Evolutionary conservation across 768 basidiomycete genomes (phyloP).

Genomic region (Auricularia auricula-judae): DNA sequence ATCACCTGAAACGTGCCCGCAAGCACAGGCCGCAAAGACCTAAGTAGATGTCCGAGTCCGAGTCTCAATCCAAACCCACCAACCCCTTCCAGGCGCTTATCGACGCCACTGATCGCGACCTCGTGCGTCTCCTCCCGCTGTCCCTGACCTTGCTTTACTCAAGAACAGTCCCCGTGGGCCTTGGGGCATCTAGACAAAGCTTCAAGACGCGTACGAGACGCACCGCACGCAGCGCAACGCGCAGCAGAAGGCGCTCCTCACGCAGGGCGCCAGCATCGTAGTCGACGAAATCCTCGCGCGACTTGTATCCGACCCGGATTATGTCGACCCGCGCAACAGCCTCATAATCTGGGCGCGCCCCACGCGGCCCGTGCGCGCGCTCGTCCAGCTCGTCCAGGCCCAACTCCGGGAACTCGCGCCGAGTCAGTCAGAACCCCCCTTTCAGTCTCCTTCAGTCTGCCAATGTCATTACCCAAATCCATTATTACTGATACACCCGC

Average conservation of each 20-base stretch:
- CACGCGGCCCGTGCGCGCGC: not conserved
- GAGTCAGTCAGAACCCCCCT: not conserved
- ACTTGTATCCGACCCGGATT: not conserved
- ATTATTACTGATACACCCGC: not conserved
- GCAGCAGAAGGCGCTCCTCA: not conserved
- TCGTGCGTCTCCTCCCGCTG: not conserved
- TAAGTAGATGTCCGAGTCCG: too few relatives aligned
- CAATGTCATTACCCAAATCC: too few relatives aligned
- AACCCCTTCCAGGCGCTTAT: not conserved
- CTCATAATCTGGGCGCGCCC: not conserved
- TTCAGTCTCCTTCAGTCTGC: too few relatives aligned
- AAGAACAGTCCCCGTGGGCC: not conserved
- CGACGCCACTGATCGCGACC: not conserved
- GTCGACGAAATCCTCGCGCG: not conserved
- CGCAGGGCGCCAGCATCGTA: not conserved
- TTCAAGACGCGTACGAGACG: not conserved
- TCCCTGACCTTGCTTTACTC: not conserved
- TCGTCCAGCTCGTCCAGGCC: not conserved
- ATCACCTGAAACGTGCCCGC: too few relatives aligned
- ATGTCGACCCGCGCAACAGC: not conserved
- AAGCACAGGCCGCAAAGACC: too few relatives aligned
- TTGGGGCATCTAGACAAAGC: not conserved
- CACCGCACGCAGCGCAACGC: not conserved
- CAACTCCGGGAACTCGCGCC: not conserved
- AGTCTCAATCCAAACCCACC: too few relatives aligned